Evolutionary conservation across 768 basidiomycete species (phyloP), one percentile per base, ranked within the genome.

Genomic region (Bullera alba): DNA sequence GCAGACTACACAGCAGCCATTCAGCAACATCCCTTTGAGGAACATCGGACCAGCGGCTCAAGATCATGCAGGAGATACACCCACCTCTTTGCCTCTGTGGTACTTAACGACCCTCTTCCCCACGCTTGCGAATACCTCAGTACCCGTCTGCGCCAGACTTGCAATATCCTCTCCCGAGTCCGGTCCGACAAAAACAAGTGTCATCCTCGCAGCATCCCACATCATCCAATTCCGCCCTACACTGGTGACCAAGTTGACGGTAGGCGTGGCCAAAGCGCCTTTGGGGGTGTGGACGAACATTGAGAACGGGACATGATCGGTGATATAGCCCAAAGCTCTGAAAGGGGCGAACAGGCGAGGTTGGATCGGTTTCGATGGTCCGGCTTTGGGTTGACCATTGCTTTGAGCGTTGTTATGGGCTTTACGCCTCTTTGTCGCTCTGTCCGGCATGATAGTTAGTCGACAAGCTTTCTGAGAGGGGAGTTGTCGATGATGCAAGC

Each of bases 161-260:
- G 84, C 77, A 51, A 97, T 90, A 26, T 79, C 78, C 22, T 82
- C 79, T 17, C 77, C 79, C 14, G 81, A 78, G 69, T 92, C 87
- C n/a, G 90, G 85, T 4, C 92, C 93, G 53, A 92, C 90, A 69
- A 99, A 97, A 30, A 96, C 77, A 50, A 97, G 74, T 27, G 78
- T 79, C 87, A 97, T 91, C 74, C 85, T 90, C 23, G 83, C 86
- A 19, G 89, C 92, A 61, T 95, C 90, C 93, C 93, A 97, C 65
- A 95, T 76, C 16, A 90, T 87, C 92, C 92, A 97, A 57, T 86
- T 81, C 51, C 77, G 81, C 5, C 93, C 92, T 6, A 96, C 74
- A 63, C 87, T 91, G 10, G 89, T 92, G 28, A 95, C 73, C 36
- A 97, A 75, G 55, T 89, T 85, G 50, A 92, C 77, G 41, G 81